Conservation (phyloP, 2,329 filamentous ascomycete genomes). For the Cladosporium sphaerospermum region DNA sequence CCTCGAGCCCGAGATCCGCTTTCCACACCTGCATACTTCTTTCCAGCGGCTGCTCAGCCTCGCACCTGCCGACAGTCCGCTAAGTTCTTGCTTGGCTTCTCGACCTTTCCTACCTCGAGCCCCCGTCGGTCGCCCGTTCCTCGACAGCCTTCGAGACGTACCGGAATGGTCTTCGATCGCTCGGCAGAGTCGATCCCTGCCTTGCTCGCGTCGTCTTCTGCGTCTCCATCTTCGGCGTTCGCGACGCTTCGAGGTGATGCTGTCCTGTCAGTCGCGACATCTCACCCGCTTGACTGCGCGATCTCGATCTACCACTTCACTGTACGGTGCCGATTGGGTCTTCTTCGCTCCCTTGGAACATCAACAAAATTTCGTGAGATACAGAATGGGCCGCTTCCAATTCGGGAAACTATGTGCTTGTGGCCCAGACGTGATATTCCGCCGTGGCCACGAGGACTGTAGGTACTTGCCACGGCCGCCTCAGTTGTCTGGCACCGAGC, state of each 20-base stretch:
- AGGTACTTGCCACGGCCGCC: neutral
- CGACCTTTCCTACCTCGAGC: neutral
- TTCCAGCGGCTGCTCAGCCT: neutral
- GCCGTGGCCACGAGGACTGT: neutral
- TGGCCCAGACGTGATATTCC: neutral
- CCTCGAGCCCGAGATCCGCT: neutral
- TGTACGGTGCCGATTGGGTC: neutral
- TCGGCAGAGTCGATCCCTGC: neutral
- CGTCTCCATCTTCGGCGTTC: neutral
- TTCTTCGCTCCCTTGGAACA: neutral
- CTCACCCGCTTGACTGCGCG: neutral
- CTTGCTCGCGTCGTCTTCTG: neutral
- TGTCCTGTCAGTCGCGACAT: neutral
- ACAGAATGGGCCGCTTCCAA: neutral
- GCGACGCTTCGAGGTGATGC: neutral
- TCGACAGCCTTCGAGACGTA: neutral
- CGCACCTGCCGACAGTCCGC: neutral
- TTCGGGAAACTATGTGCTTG: neutral
- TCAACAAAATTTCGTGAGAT: neutral
- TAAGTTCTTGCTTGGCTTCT: neutral
- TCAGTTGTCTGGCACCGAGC: neutral
- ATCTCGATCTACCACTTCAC: neutral
- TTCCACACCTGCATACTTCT: constrained; percentile 1
- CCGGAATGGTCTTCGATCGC: neutral
- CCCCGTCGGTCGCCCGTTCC: neutral